Conservation (phyloP, 2,329 filamentous ascomycete genomes). For the Talaromyces funiculosus region DNA sequence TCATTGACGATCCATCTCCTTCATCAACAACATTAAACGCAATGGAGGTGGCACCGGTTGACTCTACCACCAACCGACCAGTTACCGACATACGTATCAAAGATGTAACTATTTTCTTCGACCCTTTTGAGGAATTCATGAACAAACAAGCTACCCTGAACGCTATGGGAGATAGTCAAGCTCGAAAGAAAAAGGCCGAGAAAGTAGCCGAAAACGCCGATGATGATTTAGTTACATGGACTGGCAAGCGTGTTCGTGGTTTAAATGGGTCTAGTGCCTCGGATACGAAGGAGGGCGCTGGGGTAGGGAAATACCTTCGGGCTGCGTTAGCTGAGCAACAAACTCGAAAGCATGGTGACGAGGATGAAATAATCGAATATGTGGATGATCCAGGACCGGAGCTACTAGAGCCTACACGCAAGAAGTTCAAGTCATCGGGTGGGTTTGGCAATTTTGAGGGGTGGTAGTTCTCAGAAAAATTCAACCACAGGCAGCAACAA, state of each 20-base stretch:
- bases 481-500: neutral
- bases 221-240: conserved; percentile 90
- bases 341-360: conserved; percentile 26
- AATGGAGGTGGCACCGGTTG: conserved; percentile 72
- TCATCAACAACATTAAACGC: conserved; percentile 53
- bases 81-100: conserved; percentile 72
- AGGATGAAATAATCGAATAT: conserved; percentile 57
- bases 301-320: conserved; percentile 73
- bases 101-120: conserved; percentile 79
- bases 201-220: conserved; percentile 32
- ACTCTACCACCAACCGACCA: conserved; percentile 67
- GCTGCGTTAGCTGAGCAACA: conserved; percentile 42
- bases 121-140: conserved; percentile 92
- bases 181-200: conserved; percentile 20
- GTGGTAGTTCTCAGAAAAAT: conserved; percentile 53
- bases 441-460: conserved; percentile 87
- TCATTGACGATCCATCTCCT: conserved; percentile 60
- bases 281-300: neutral
- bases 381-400: conserved; percentile 53
- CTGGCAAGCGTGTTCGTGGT: conserved; percentile 76
- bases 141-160: conserved; percentile 55
- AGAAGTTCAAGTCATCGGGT: conserved; percentile 62
- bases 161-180: conserved; percentile 17
- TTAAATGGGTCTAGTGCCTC: conserved; percentile 48
- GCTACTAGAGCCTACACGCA: conserved; percentile 60